phyloP scores from a whole-genome alignment of 192 early-diverging fungal genomes.

The Linnemannia exigua region DNA sequence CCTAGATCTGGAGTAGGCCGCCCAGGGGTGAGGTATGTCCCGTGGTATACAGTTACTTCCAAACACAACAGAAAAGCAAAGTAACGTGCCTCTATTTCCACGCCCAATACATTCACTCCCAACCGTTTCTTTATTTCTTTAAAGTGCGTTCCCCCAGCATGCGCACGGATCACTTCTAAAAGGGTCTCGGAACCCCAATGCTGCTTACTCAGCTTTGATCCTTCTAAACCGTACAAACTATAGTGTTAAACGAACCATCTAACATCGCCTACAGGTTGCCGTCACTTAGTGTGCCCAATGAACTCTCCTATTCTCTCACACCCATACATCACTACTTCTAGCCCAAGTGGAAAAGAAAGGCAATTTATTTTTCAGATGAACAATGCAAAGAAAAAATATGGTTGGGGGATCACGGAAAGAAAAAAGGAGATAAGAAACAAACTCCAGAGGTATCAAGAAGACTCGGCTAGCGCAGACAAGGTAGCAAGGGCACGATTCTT shows the following conservation, averaged over 20 bases:
- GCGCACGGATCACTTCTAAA: background rate
- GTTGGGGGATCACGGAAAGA: background rate
- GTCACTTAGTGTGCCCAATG: background rate
- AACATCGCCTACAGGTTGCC: background rate
- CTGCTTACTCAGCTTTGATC: background rate
- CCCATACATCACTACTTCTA: background rate
- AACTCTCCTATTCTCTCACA: background rate
- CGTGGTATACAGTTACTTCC: background rate
- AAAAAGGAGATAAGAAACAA: background rate
- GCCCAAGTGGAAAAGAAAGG: background rate
- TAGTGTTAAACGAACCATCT: background rate
- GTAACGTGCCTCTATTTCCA: background rate
- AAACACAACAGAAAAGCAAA: background rate
- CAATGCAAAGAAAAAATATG: background rate
- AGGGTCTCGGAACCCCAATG: background rate
- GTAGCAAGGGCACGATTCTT: slow-evolving; percentile 41
- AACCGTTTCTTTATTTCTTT: background rate
- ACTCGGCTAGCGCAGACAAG: slow-evolving; percentile 8
- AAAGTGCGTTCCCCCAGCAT: background rate
- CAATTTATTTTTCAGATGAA: background rate
- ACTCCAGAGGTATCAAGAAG: background rate
- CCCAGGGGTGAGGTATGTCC: too few relatives aligned
- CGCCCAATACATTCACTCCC: background rate
- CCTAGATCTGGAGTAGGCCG: too few relatives aligned
- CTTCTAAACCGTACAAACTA: background rate